Evolutionary conservation across 306 rosid species (phyloP).

Genomic region (Malus fusca): DNA sequence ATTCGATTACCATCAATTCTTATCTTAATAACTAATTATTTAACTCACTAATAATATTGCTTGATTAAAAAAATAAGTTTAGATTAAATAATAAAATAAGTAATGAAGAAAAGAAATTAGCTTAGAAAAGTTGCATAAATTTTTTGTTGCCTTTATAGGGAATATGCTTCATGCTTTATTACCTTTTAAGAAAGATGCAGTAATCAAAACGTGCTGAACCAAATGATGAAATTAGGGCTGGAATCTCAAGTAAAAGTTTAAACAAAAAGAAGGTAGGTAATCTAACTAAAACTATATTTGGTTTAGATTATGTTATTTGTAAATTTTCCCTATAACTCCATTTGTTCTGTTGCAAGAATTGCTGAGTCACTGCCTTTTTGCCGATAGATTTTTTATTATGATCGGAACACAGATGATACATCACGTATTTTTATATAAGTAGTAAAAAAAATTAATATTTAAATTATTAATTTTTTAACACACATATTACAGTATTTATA

Average conservation of each 20-base stretch:
- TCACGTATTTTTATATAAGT: too few relatives aligned
- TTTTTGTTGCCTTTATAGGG: background rate
- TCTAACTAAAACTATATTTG: background rate
- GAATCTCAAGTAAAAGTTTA: background rate
- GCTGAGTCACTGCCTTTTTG: accelerated
- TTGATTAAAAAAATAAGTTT: too few relatives aligned
- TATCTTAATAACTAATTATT: too few relatives aligned
- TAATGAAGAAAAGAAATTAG: background rate
- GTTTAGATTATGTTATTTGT: too few relatives aligned
- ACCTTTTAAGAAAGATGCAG: slow-evolving; percentile 2
- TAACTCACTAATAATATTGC: too few relatives aligned
- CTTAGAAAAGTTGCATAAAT: background rate
- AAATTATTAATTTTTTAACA: too few relatives aligned
- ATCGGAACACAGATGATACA: accelerated
- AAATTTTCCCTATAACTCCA: too few relatives aligned
- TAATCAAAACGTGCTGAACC: background rate
- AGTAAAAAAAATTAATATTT: too few relatives aligned
- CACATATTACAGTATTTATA: too few relatives aligned
- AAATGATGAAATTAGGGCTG: background rate
- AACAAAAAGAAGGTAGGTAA: background rate
- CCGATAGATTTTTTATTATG: too few relatives aligned
- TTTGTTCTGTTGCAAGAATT: too few relatives aligned
- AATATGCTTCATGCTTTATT: background rate
- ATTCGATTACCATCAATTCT: accelerated
- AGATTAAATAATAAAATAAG: background rate